These are phyloP conservation scores for Pichia occidentalis DNA, from an alignment of 805 yeast species.

Conservation along the genomic window DNA sequence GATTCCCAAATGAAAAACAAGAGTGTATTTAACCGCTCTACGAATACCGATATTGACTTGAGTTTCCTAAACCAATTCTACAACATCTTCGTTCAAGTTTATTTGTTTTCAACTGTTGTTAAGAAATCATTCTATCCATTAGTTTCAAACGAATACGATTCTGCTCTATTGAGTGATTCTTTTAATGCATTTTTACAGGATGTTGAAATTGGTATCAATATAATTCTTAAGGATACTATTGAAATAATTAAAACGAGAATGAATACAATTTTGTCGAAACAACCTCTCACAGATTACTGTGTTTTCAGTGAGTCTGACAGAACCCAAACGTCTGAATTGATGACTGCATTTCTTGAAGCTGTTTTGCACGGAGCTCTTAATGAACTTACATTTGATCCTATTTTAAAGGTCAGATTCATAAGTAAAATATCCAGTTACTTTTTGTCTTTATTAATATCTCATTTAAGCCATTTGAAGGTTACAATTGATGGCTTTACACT, in stretches of 20 bases:
- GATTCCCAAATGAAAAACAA: conserved; percentile 23
- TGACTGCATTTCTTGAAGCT: conserved; percentile 40
- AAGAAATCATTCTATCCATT: conserved; percentile 73
- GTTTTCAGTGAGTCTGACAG: conserved; percentile 39
- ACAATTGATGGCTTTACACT: conserved; percentile 78
- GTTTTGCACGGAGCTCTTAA: conserved; percentile 38
- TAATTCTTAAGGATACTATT: conserved; percentile 54
- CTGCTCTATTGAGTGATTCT: conserved; percentile 15
- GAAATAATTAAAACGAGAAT: conserved; percentile 48
- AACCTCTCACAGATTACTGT: conserved; percentile 55
- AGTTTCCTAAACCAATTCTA: conserved; percentile 21
- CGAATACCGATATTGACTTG: conserved; percentile 12
- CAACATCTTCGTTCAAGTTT: conserved; percentile 32
- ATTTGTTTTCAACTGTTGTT: conserved; percentile 62
- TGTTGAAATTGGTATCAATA: conserved; percentile 56
- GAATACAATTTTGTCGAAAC: conserved; percentile 47
- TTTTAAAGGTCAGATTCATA: conserved; percentile 20
- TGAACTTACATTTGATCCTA: conserved; percentile 19
- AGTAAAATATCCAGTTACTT: conserved; percentile 20
- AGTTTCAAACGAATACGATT: conserved; percentile 30
- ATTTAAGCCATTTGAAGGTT: conserved; percentile 68
- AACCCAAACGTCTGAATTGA: conserved; percentile 63
- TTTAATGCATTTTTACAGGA: conserved; percentile 26
- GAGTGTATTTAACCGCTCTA: conserved; percentile 22
- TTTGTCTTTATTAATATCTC: conserved; percentile 55